Percentiles rank a stretch among this genome's conserved stretches.
Evolutionary conservation across 73 alveolate species (phyloP).

Genomic region (Effrenium voratum): DNA sequence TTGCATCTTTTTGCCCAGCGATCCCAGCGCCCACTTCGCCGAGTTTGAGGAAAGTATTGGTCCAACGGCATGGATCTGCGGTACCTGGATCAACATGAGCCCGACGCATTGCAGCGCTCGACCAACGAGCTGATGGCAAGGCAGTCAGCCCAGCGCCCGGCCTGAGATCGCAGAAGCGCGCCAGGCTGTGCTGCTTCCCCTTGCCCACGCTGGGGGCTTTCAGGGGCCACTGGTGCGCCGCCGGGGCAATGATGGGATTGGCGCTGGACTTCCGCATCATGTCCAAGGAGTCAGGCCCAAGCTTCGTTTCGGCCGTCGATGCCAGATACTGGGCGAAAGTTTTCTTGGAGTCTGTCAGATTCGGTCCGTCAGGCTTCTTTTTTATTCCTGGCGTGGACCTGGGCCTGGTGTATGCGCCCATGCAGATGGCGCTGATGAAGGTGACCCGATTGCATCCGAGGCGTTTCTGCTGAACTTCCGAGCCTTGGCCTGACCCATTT

Average conservation of each 20-base stretch:
- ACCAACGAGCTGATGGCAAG: slow-evolving; percentile 75
- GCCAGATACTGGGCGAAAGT: not conserved
- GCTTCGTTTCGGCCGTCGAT: not conserved
- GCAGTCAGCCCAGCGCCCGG: not conserved
- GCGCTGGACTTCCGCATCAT: slow-evolving; percentile 69
- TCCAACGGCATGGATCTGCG: slow-evolving; percentile 81
- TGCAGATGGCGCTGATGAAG: slow-evolving; percentile 67
- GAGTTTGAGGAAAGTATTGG: slow-evolving; percentile 38
- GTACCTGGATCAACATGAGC: slow-evolving; percentile 30
- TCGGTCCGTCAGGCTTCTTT: not conserved
- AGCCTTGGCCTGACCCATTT: not conserved
- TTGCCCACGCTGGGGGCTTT: slow-evolving; percentile 67
- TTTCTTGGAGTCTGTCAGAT: not conserved
- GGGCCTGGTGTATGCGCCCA: slow-evolving; percentile 74
- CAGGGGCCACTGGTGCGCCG: slow-evolving; percentile 82
- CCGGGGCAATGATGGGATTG: slow-evolving; percentile 85
- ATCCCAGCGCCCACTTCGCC: not conserved
- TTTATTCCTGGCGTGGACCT: slow-evolving; percentile 69
- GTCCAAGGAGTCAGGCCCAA: slow-evolving; percentile 53
- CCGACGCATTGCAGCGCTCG: not conserved
- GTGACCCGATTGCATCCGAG: not conserved
- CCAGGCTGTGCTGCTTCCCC: slow-evolving; percentile 68
- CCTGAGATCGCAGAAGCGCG: not conserved
- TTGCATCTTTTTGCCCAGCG: not conserved
- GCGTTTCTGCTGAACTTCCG: not conserved